phyloP scores from a whole-genome alignment of 352 stramenopile genomes.

The Globisporangium paddicum region DNA sequence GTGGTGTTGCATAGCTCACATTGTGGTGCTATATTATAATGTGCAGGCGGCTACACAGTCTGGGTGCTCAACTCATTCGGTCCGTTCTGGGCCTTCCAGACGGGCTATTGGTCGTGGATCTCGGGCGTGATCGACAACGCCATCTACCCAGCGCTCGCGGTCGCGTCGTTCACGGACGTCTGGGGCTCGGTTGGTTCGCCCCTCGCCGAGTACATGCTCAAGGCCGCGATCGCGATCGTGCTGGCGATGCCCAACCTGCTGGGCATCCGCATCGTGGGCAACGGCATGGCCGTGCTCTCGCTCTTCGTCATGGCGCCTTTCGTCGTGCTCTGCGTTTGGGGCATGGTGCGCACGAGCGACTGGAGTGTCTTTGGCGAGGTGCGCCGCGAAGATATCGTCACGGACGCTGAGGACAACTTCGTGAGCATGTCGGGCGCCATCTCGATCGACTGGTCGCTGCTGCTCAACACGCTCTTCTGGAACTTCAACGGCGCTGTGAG shows the following conservation, averaged over 20 bases:
- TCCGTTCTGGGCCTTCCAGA: slow-evolving; percentile 81
- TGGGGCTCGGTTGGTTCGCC: slow-evolving; percentile 26
- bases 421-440: slow-evolving; percentile 32
- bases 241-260: slow-evolving; percentile 41
- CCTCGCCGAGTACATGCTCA: slow-evolving; percentile 35
- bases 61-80: slow-evolving; percentile 92
- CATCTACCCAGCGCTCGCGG: slow-evolving; percentile 86
- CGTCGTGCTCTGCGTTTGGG: slow-evolving; percentile 55
- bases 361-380: slow-evolving; percentile 35
- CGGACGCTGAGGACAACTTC: slow-evolving; percentile 26
- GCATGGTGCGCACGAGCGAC: slow-evolving; percentile 17
- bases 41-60: slow-evolving; percentile 64
- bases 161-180: slow-evolving; percentile 36
- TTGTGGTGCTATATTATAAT: neutral
- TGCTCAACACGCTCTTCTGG: slow-evolving; percentile 95
- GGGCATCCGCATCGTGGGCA: slow-evolving; percentile 79
- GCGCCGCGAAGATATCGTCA: slow-evolving; percentile 28
- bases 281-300: slow-evolving; percentile 67
- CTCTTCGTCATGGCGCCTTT: slow-evolving; percentile 91
- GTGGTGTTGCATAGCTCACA: neutral
- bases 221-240: slow-evolving; percentile 31
- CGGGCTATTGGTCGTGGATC: slow-evolving; percentile 83
- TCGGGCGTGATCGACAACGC: slow-evolving; percentile 90
- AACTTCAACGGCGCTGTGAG: slow-evolving; percentile 93
- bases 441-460: slow-evolving; percentile 69